Conservation (phyloP, 768 basidiomycete genomes). For the Lyophyllum atratum region DNA sequence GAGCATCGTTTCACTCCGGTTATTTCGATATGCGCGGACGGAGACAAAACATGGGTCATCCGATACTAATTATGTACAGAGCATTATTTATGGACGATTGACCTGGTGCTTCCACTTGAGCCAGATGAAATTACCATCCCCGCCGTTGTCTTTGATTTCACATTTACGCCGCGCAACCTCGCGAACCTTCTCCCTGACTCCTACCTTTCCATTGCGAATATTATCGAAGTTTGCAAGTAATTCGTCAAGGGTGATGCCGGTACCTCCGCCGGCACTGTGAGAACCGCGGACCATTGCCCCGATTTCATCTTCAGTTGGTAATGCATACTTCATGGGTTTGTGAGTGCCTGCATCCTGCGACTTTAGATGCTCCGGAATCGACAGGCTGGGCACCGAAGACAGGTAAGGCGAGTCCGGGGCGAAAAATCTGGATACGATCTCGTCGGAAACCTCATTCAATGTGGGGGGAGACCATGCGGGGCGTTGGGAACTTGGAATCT, state of each 20-base stretch:
- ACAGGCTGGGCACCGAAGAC: conserved; percentile 44
- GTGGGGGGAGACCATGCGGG: conserved; percentile 75
- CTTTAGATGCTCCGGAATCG: conserved; percentile 35
- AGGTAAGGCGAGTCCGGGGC: conserved; percentile 49
- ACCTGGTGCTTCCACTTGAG: conserved; percentile 56
- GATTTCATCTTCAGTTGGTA: conserved; percentile 83
- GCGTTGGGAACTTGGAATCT: conserved; percentile 39
- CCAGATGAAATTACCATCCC: conserved; percentile 61
- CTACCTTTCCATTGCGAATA: conserved; percentile 52
- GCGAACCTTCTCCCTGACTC: conserved; percentile 73
- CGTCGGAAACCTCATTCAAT: conserved; percentile 59
- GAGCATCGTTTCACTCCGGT: not conserved
- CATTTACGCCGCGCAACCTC: conserved; percentile 78
- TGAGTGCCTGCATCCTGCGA: conserved; percentile 20
- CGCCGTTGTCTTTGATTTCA: conserved; percentile 52
- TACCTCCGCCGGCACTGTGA: conserved; percentile 60
- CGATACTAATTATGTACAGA: conserved; percentile 1
- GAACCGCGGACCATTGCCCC: conserved; percentile 63
- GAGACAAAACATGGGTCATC: conserved; percentile 1
- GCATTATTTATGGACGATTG: conserved; percentile 22
- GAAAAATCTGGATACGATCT: conserved; percentile 72
- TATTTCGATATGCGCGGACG: not conserved
- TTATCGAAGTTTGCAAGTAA: conserved; percentile 57
- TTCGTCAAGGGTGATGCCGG: conserved; percentile 63
- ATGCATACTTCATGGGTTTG: conserved; percentile 44